Conservation (phyloP, 2,329 filamentous ascomycete species). For the Fusarium stilboides region DNA sequence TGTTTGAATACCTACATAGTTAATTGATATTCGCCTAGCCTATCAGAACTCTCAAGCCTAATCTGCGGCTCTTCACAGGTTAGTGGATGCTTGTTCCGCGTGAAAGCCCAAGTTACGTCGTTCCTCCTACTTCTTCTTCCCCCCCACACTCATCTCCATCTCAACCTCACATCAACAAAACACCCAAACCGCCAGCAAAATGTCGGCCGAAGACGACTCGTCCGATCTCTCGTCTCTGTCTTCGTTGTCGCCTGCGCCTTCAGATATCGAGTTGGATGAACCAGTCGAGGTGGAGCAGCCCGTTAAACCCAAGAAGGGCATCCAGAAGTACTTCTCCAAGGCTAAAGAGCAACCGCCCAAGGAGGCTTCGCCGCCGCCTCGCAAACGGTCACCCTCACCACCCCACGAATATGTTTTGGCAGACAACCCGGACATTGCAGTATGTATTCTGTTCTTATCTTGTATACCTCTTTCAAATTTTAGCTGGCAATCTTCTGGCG, state of each 20-base stretch:
- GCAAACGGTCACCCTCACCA: conserved; percentile 88
- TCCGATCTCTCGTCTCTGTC: conserved; percentile 75
- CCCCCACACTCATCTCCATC: conserved; percentile 51
- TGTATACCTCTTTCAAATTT: conserved; percentile 23
- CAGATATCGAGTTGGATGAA: conserved; percentile 67
- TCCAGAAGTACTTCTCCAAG: conserved; percentile 78
- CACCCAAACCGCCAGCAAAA: conserved; percentile 56
- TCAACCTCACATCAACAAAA: conserved; percentile 48
- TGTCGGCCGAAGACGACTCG: conserved; percentile 73
- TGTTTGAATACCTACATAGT: conserved; percentile 34
- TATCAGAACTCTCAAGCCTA: conserved; percentile 52
- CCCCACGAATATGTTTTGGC: conserved; percentile 91
- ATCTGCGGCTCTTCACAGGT: conserved; percentile 52
- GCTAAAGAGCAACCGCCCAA: conserved; percentile 66
- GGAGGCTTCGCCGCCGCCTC: conserved; percentile 75
- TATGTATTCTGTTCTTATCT: conserved; percentile 67
- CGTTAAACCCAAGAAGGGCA: conserved; percentile 69
- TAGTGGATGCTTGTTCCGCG: conserved; percentile 53
- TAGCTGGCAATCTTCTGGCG: conserved; percentile 52
- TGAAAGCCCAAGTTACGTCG: conserved; percentile 50
- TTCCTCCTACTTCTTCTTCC: conserved; percentile 50
- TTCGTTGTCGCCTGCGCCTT: conserved; percentile 62
- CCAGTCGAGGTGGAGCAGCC: conserved; percentile 50
- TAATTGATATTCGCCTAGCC: conserved; percentile 49
- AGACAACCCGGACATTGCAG: conserved; percentile 92